A percentile compares a stretch with the other conserved stretches of the same genome.
phyloP scores from a whole-genome alignment of 148 eudicot genomes.

The Rhododendron ovatum region DNA sequence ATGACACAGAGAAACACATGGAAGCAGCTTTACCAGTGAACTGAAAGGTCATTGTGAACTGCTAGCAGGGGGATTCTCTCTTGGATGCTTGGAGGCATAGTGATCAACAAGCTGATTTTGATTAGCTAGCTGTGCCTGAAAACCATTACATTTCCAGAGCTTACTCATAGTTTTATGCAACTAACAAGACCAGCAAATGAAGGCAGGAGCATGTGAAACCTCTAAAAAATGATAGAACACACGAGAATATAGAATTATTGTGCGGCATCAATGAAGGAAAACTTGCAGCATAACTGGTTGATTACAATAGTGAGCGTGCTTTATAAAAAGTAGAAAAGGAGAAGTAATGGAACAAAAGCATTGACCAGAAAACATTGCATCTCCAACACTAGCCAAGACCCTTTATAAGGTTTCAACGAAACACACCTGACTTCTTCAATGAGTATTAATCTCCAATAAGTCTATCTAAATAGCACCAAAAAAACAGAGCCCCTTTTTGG shows the following conservation, averaged over 20 bases:
- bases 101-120: conserved; percentile 76
- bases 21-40: not conserved
- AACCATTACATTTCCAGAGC: conserved; percentile 1
- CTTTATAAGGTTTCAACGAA: not conserved
- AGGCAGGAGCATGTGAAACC: not conserved
- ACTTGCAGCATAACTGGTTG: not conserved
- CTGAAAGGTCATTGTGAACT: conserved; percentile 42
- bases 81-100: conserved; percentile 79
- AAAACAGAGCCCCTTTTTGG: not conserved
- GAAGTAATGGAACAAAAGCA: not conserved
- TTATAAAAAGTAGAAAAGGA: not conserved
- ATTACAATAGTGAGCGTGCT: not conserved
- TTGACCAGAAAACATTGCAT: not conserved
- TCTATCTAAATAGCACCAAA: not conserved
- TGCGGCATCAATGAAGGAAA: not conserved
- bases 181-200: not conserved
- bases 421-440: not conserved
- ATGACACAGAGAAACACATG: not conserved
- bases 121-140: conserved; percentile 80
- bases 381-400: no score
- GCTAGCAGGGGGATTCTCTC: conserved; percentile 71
- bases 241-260: not conserved
- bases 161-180: not conserved
- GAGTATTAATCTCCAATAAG: not conserved
- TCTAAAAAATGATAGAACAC: not conserved